These are phyloP conservation scores for carrot (Daucus carota) DNA, from an alignment of 129 eudicot species.

Conservation along the genomic window DNA sequence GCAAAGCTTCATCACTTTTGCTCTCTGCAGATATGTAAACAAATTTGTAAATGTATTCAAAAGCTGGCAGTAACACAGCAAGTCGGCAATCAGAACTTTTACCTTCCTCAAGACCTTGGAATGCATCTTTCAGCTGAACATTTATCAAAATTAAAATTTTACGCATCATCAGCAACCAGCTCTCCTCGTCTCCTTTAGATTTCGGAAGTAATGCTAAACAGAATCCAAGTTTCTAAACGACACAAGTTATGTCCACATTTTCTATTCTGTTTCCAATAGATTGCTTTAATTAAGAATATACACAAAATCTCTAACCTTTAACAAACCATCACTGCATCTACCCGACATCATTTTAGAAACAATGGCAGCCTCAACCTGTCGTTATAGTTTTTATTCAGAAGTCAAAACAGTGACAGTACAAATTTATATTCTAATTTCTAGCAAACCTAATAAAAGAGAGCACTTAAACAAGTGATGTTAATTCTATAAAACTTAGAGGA, in stretches of 20 bases:
- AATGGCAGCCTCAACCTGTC: slow-evolving; percentile 85
- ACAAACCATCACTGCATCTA: slow-evolving; percentile 36
- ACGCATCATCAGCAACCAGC: slow-evolving; percentile 81
- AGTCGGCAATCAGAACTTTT: not conserved
- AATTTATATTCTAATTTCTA: not conserved
- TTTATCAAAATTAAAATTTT: slow-evolving; percentile 59
- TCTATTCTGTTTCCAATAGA: slow-evolving; percentile 7
- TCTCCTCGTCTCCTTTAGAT: slow-evolving; percentile 77
- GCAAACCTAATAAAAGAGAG: not conserved
- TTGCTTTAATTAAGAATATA: not conserved
- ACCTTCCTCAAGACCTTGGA: slow-evolving; percentile 92
- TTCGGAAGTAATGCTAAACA: slow-evolving; percentile 81
- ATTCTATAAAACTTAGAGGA: not conserved
- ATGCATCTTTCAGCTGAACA: slow-evolving; percentile 49
- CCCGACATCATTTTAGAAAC: slow-evolving; percentile 58
- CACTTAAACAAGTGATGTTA: not conserved
- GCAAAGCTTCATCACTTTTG: slow-evolving; percentile 35
- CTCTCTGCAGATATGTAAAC: slow-evolving; percentile 36
- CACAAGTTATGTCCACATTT: slow-evolving; percentile 2
- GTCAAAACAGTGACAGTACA: not conserved
- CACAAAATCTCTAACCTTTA: slow-evolving; percentile 45
- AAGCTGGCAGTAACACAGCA: slow-evolving; percentile 15
- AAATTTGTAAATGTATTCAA: slow-evolving; percentile 7
- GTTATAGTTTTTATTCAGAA: slow-evolving; percentile 19
- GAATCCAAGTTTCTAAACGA: slow-evolving; percentile 56